Percentiles rank a stretch among this genome's conserved stretches.
These are phyloP conservation scores for Fusarium beomiforme DNA, from an alignment of 2,329 filamentous ascomycete genomes.

Conservation along the genomic window DNA sequence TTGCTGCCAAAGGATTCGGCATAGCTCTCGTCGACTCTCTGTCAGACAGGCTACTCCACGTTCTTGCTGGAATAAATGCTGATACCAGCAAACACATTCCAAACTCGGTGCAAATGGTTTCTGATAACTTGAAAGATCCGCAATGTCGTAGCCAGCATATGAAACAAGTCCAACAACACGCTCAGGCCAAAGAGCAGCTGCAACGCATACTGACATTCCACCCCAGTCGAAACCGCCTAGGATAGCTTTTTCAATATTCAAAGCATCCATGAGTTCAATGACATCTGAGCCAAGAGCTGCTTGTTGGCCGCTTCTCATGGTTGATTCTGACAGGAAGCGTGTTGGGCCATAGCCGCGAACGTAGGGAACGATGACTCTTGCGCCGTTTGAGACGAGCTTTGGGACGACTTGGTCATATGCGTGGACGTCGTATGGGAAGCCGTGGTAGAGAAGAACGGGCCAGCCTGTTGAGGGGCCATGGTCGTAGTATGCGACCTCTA, in stretches of 20 bases:
- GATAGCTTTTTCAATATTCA: neutral
- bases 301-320: constrained; percentile 6
- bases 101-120: neutral
- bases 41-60: neutral
- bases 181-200: constrained; percentile 1
- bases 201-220: neutral
- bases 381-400: neutral
- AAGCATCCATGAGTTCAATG: constrained; percentile 1
- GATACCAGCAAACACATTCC: constrained; percentile 12
- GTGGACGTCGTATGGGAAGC: constrained; percentile 11
- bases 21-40: neutral
- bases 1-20: constrained; percentile 4
- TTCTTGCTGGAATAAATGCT: constrained; percentile 14
- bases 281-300: constrained; percentile 7
- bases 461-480: neutral
- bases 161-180: constrained; percentile 3
- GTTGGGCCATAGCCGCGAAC: neutral
- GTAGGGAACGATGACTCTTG: constrained; percentile 1
- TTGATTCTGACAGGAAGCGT: neutral
- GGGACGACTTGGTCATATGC: constrained; percentile 2
- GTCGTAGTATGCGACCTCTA: constrained; percentile 3
- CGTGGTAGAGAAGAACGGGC: constrained; percentile 9
- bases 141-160: constrained; percentile 6
- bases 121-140: neutral
- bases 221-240: constrained; percentile 13